Base-by-base conservation (phyloP, 148 eudicot genomes). In the Rhododendron molle region DNA sequence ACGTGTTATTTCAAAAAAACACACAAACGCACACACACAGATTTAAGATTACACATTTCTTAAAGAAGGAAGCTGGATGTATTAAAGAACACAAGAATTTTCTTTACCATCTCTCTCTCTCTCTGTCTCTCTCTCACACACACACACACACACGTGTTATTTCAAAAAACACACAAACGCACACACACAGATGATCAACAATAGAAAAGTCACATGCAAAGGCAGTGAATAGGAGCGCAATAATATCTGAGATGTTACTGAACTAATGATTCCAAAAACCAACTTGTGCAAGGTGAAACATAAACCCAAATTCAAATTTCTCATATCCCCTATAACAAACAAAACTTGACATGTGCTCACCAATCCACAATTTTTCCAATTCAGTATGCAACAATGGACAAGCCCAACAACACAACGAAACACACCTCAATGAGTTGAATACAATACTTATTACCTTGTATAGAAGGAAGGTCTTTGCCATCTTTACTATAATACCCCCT, bases 401-500 rank as follows among this genome's bases (percentile, higher is more conserved):
- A 80, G 65, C 34, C 50, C 18, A 65, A 43, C 40, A 34, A 3
- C n/a, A 40, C 62, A 76, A 60, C 26, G 82, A 28, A 86, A 32
- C 80, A 1, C 26, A 32, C 28, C 6, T 14, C 56, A 4, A 56
- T 4, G 0, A 3, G 8, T 56, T 54, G 12, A 56, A 34, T 14
- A 11, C 11, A 74, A 38, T 38, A 38, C 40, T n/a, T 54, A 46
- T 76, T 92, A 97, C 98, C 98, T 93, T 95, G 94, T 49, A 94
- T 84, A 46, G 95, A 85, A 50, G 99, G 99, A 86, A 92, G 92
- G 86, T 90, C 93, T 86, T 95, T 97, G 72, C 98, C 96, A 81
- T 93, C 99, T 83, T n/a, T 97, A 76, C 89, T 84, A 84, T 93
- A 97, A 88, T 89, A 97, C 88, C 95, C 98, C 91, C 99, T 91